Base-by-base conservation (phyloP, 306 rosid genomes). In the Cyamopsis tetragonoloba region DNA sequence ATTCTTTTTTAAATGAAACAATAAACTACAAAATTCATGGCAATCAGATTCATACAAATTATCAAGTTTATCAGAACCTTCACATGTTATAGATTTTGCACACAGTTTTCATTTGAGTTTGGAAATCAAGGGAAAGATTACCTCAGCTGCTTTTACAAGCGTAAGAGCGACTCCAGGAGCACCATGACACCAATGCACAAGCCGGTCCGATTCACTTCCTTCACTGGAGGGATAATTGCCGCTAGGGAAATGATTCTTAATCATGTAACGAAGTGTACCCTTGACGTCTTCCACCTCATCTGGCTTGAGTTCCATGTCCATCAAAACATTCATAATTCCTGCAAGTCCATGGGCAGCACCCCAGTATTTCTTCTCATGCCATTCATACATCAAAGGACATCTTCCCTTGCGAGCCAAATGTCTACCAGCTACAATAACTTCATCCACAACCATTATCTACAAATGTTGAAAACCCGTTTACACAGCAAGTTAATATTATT, bases 281-380 rank as follows among this genome's bases (percentile, higher is more conserved):
- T 86, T 92, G 66, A 92, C 87, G 75, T 89, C 95, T 79, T 83
- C 90, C 3, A 61, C 86, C 81, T 87, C 98, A 41, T 82, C 96
- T 62, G 88, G 85, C 79, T 82, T 83, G 49, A 92, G 86, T 71
- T 82, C 87, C 84, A 82, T 70, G 77, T 84, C 77, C 98, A 92
- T 83, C 76, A 92, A 82, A 76, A 85, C 95, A 65, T 82, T 65
- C 87, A 92, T 81, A 42, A 92, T 80, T 49, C 98, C 96, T 1
- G 86, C 88, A n/a, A 89, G 84, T 62, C 98, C 98, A 77, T 89
- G 95, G 57, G 96, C 96, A 68, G 96, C 92, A 71, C 95, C 98
- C 95, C 96, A 89, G 74, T 92, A 92, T 72, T 84, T 87, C 91
- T 87, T 92, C 71, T 92, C 98, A 62, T 79, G 98, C 98, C 96